phyloP scores from a whole-genome alignment of 257 asterid species.

The Nicotiana obtusifolia region DNA sequence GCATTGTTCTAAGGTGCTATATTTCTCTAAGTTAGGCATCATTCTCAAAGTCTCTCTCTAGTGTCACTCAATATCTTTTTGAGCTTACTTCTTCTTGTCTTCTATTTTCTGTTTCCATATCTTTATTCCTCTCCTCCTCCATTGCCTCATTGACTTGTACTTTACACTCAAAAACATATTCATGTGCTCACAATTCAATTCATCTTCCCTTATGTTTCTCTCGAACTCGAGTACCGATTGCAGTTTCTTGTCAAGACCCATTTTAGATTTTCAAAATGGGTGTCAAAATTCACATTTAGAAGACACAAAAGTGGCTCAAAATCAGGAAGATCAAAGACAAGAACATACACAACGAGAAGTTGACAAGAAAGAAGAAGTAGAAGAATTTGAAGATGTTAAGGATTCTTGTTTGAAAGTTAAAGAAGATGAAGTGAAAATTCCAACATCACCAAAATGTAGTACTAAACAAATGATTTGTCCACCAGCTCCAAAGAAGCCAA shows the following conservation, averaged over 20 bases:
- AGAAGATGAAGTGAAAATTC: constrained; percentile 31
- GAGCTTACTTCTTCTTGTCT: neutral
- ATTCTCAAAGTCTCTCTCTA: neutral
- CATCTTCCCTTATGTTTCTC: constrained; percentile 4
- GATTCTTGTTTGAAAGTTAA: neutral
- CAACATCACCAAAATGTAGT: constrained; percentile 27
- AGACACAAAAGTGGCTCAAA: constrained; percentile 5
- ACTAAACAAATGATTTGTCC: constrained; percentile 34
- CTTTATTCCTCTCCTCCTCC: neutral
- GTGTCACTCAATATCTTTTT: neutral
- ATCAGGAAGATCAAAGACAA: neutral
- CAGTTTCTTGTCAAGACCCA: constrained; percentile 2
- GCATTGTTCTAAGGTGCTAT: neutral
- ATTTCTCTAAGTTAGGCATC: neutral
- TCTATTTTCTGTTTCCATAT: constrained; percentile 4
- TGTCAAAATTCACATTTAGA: neutral
- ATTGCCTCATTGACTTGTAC: neutral
- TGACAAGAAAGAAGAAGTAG: neutral
- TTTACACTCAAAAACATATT: neutral
- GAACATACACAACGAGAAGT: neutral
- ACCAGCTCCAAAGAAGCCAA: constrained; percentile 63
- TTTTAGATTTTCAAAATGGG: constrained; percentile 5
- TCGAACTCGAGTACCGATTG: neutral
- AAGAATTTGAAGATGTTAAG: neutral
- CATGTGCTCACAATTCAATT: constrained; percentile 15